Evolutionary conservation across 129 eudicot species (phyloP), one percentile per base, ranked within the genome.

Genomic region (Chrysanthemum lavandulifolium): DNA sequence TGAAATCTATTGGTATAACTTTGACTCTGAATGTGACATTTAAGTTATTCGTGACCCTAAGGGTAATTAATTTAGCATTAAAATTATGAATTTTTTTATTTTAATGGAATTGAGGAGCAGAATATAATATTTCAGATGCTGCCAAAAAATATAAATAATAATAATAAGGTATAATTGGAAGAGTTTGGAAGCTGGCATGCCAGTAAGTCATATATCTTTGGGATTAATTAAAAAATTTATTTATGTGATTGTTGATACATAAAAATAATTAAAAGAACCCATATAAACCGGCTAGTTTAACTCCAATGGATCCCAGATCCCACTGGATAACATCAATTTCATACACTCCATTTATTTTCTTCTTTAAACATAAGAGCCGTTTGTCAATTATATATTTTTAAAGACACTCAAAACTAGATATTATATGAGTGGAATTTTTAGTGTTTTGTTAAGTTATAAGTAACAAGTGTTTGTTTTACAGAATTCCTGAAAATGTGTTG

Each of bases 301-400:
- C 80, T 80, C 80, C 76, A 63, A 74, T 68, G 83, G 78, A 78
- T 72, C 78, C 72, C 76, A 74, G 83, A 80, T 80, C 77, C 82
- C 83, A 80, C 83, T 1, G 81, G 79, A 78, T 78, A 63, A 71
- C 82, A 71, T 78, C 77, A 71, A 78, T 78, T 78, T 78, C 82
- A 54, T 18, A 71, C 60, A 63, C 66, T 77, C 72, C 36, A 23
- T 63, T 77, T 69, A 23, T 25, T 69, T 69, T 36, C n/a, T 57
- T 19, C 33, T 70, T 43, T 14, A 14, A 40, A 36, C 23, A 59
- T 60, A 77, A 60, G 5, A 61, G 33, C 57, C 71, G 40, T 77
- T 77, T 52, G 19, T 61, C 14, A 14, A 51, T 69, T 69, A 49
- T 31, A 52, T 69, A 45, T 56, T 59, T 19, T 48, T 58, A 7